These are phyloP conservation scores for Euryodendron excelsum DNA, from an alignment of 148 eudicot species.

Conservation along the genomic window DNA sequence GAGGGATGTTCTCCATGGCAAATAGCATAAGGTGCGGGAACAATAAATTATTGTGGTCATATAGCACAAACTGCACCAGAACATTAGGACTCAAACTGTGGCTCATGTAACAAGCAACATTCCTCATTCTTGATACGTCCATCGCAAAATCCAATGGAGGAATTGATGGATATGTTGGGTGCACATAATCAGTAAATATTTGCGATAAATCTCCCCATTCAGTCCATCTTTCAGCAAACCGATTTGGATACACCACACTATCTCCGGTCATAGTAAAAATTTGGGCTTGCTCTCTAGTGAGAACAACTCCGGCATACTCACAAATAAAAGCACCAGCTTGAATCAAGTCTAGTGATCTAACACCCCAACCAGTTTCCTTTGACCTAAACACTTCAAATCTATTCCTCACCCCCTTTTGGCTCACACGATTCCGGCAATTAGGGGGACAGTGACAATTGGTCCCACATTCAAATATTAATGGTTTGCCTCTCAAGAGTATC, in stretches of 20 bases:
- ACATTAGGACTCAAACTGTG: constrained; percentile 83
- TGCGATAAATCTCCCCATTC: constrained; percentile 89
- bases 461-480: constrained; percentile 83
- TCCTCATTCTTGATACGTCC: constrained; percentile 88
- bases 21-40: constrained; percentile 90
- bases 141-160: constrained; percentile 89
- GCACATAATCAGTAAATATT: constrained; percentile 59
- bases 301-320: constrained; percentile 80
- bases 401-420: constrained; percentile 65
- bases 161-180: constrained; percentile 56
- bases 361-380: constrained; percentile 80
- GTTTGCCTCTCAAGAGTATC: constrained; percentile 75
- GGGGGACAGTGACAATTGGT: constrained; percentile 71
- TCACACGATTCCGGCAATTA: constrained; percentile 77
- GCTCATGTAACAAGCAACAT: constrained; percentile 86
- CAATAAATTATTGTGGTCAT: constrained; percentile 72
- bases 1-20: constrained; percentile 92
- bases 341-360: constrained; percentile 78
- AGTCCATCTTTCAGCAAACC: constrained; percentile 72
- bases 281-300: constrained; percentile 79
- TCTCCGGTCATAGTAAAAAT: constrained; percentile 77
- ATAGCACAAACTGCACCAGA: constrained; percentile 77
- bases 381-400: constrained; percentile 87
- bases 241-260: constrained; percentile 69
- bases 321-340: constrained; percentile 88